Conservation (phyloP, 1,284 basidiomycete genomes). For the Trametes hirsuta region DNA sequence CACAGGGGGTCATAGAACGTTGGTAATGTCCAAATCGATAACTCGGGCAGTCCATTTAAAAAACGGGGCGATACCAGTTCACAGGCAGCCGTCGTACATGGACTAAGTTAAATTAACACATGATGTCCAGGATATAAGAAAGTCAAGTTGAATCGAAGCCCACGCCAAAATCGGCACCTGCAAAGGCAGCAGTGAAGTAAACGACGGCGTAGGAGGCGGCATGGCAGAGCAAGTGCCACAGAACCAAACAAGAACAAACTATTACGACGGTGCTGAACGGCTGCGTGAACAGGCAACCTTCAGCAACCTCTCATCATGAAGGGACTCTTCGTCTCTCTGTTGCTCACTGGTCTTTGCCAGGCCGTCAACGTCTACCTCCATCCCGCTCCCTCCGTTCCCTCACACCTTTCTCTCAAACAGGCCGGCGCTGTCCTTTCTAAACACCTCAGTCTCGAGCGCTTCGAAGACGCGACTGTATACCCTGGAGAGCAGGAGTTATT, state of each 20-base stretch:
- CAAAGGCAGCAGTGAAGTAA: too few species aligned
- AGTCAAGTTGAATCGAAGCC: too few species aligned
- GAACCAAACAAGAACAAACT: slow-evolving; percentile 18
- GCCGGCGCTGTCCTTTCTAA: slow-evolving; percentile 64
- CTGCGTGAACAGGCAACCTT: background rate
- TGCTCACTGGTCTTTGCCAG: slow-evolving; percentile 36
- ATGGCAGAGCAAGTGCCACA: slow-evolving; percentile 6
- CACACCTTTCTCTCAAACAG: slow-evolving; percentile 50
- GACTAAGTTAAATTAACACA: too few species aligned
- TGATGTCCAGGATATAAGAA: too few species aligned
- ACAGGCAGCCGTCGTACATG: too few species aligned
- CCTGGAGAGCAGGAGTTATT: slow-evolving; percentile 49
- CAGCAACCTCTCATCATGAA: slow-evolving; percentile 33
- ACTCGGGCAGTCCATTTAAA: too few species aligned
- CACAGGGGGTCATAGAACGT: too few species aligned
- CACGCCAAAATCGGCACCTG: too few species aligned
- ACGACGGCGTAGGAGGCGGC: too few species aligned
- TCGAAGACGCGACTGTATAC: slow-evolving; percentile 42
- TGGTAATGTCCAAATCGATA: too few species aligned
- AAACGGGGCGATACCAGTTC: too few species aligned
- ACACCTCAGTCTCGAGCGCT: slow-evolving; percentile 70
- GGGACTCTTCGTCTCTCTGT: slow-evolving; percentile 30
- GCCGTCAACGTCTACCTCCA: slow-evolving; percentile 59
- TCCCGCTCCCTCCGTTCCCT: slow-evolving; percentile 38
- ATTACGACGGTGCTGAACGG: slow-evolving; percentile 13